These are phyloP conservation scores for Wickerhamomyces strasburgensis DNA, from an alignment of 805 yeast genomes.

Conservation along the genomic window DNA sequence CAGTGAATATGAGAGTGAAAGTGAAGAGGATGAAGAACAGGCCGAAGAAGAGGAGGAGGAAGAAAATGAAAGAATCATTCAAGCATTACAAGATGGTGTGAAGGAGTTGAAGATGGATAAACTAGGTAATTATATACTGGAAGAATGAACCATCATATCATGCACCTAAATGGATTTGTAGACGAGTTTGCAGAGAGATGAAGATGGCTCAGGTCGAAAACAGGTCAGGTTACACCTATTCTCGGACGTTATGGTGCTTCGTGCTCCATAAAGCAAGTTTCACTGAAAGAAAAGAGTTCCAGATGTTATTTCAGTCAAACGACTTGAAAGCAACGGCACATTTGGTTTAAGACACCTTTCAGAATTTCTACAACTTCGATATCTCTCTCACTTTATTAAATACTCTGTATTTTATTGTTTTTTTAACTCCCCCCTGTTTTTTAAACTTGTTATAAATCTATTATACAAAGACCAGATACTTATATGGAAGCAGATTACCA, in stretches of 20 bases:
- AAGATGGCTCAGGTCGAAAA: neutral
- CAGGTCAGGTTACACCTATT: too few species aligned
- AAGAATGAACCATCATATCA: conserved; percentile 25
- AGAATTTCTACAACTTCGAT: too few species aligned
- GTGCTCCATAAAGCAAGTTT: too few species aligned
- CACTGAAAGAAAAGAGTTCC: too few species aligned
- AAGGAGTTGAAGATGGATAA: conserved; percentile 73
- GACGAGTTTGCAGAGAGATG: neutral
- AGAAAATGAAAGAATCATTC: conserved; percentile 59
- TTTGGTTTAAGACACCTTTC: too few species aligned
- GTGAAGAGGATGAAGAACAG: conserved; percentile 27
- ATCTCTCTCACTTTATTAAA: too few species aligned
- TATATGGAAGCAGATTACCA: conserved; percentile 2
- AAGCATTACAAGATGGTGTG: conserved; percentile 62
- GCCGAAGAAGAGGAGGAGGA: conserved; percentile 32
- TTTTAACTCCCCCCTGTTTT: too few species aligned
- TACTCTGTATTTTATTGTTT: too few species aligned
- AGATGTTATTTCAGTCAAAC: too few species aligned
- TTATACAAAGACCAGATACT: neutral
- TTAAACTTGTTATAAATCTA: too few species aligned
- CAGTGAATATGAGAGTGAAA: conserved; percentile 38
- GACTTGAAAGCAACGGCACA: too few species aligned
- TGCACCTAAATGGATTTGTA: conserved; percentile 1
- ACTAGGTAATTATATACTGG: conserved; percentile 74
- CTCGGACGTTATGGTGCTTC: too few species aligned